Base-by-base conservation (phyloP, 139 green algal species). In the Chlorella sp. region DNA sequence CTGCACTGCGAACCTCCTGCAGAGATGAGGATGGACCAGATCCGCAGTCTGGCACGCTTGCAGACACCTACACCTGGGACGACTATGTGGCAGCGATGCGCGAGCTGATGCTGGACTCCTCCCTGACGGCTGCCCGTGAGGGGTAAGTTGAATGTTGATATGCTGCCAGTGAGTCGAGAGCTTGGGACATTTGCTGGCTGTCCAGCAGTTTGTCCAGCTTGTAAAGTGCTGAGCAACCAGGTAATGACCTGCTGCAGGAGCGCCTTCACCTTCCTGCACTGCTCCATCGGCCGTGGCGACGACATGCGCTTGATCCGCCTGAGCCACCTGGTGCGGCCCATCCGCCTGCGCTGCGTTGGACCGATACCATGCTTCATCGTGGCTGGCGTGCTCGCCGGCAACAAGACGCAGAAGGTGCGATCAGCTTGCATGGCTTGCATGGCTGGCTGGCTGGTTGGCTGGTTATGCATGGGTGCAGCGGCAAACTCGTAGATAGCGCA, bases 331-430 rank as follows among this genome's bases (percentile, higher is more conserved):
- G 9, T 65, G n/a, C n/a, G n/a, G 32, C 13, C 8, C n/a, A 17
- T 67, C 14, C 26, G 30, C 19, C 44, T 80, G 48, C 3, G n/a
- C 13, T 68, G 74, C 74, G 68, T 80, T 28, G 32, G 30, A 2
- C 74, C 74, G 17, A 3, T 1, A 8, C 48, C 74, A 2, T 80
- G 46, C 48, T 65, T 28, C 1, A n/a, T 80, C 6, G 6, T 44
- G 3, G 32, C 74, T 32, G 46, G 11, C 30, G 30, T 80, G 48
- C 32, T 80, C 19, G 44, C 9, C 2, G 17, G 48, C 3, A 48
- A 48, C 74, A 80, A 80, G 46, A 65, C 48, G 3, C 48, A 80
- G 26, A 32, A 80, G 74, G 74, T 80, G 32, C 7, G 43, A 41
- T 3, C n/a, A 1, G 41, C 3, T 19, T 58, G 30, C 30, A 41